phyloP scores from a whole-genome alignment of 768 basidiomycete species.

The Mycena latifolia region DNA sequence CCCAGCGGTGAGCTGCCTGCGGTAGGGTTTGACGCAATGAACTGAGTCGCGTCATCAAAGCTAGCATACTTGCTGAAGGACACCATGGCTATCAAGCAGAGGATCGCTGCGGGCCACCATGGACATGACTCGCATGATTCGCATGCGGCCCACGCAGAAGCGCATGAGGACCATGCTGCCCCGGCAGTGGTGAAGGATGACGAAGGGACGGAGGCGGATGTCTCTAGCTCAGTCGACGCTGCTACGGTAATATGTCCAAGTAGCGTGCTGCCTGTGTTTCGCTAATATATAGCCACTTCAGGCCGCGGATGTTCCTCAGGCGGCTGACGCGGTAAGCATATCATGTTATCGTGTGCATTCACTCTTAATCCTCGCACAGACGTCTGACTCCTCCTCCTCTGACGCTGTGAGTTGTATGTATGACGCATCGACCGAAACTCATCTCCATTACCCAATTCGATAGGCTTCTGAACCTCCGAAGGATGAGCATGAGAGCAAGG shows the following conservation, averaged over 20 bases:
- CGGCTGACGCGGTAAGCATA: conserved; percentile 41
- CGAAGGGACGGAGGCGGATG: conserved; percentile 54
- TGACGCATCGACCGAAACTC: background rate
- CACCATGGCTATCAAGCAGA: conserved; percentile 24
- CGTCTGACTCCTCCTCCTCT: conserved; percentile 12
- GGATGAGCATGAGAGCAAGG: conserved; percentile 12
- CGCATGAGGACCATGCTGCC: conserved; percentile 36
- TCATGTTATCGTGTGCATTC: conserved; percentile 5
- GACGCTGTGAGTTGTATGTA: conserved; percentile 19
- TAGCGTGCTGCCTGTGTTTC: background rate
- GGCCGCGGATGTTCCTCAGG: conserved; percentile 45
- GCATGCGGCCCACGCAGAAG: conserved; percentile 46
- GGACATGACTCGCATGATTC: conserved; percentile 46
- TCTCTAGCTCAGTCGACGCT: conserved; percentile 46
- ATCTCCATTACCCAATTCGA: background rate
- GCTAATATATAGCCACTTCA: conserved; percentile 20
- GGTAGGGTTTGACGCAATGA: background rate
- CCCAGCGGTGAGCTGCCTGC: conserved; percentile 52
- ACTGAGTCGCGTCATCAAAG: conserved; percentile 16
- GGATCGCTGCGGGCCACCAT: conserved; percentile 26
- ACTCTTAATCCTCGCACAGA: conserved; percentile 1
- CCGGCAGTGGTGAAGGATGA: conserved; percentile 52
- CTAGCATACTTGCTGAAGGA: conserved; percentile 51
- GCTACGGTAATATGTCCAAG: conserved; percentile 41
- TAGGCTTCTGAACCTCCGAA: conserved; percentile 29